Percentiles rank a stretch among this genome's conserved stretches.
Evolutionary conservation across 257 asterid genomes (phyloP).

Genomic region (Nicotiana paniculata): DNA sequence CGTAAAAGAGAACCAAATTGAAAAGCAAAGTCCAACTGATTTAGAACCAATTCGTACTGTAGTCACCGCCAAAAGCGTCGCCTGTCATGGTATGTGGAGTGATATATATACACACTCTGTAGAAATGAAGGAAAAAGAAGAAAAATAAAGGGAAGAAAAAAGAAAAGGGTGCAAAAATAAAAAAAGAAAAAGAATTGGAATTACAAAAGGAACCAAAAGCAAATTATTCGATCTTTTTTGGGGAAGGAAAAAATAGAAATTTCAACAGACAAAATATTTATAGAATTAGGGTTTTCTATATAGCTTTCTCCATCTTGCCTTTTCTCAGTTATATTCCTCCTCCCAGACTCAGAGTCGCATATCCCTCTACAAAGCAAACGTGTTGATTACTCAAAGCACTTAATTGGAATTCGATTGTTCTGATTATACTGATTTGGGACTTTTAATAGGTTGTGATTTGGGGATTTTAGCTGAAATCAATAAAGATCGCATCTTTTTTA

Average conservation of each 20-base stretch:
- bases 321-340: background rate
- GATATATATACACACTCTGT: background rate
- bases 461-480: constrained; percentile 18
- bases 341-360: background rate
- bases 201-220: background rate
- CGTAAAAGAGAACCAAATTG: too few relatives aligned
- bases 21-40: too few relatives aligned
- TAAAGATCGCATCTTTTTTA: constrained; percentile 29
- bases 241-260: background rate
- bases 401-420: background rate
- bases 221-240: background rate
- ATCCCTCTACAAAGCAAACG: background rate
- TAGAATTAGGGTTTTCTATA: constrained; percentile 31
- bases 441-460: constrained; percentile 12
- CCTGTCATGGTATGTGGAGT: background rate
- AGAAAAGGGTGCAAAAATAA: background rate
- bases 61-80: background rate
- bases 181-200: background rate
- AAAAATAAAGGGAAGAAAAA: too few relatives aligned
- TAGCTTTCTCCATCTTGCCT: background rate
- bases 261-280: constrained; percentile 1
- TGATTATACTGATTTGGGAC: background rate
- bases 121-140: background rate
- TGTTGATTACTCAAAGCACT: background rate
- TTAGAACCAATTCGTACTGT: background rate